Conservation (phyloP, 2,329 filamentous ascomycete species). For the Arthrobotrys pseudoclavata region DNA sequence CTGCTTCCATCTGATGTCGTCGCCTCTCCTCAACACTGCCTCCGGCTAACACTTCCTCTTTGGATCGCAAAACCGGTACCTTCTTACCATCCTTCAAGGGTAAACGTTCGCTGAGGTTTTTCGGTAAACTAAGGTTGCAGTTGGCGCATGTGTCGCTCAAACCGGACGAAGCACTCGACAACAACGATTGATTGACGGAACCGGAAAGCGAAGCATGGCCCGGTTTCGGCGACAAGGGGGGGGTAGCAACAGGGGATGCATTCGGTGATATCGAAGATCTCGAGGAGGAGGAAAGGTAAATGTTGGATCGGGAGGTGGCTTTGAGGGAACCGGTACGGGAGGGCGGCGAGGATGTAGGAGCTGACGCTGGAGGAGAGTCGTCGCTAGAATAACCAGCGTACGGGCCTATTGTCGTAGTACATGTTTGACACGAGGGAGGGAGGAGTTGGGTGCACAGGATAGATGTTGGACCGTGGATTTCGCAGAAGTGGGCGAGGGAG, state of each 20-base stretch:
- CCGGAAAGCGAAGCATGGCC: conserved; percentile 60
- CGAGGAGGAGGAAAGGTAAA: conserved; percentile 56
- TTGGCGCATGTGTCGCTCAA: conserved; percentile 76
- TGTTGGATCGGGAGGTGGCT: conserved; percentile 53
- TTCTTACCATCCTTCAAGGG: conserved; percentile 60
- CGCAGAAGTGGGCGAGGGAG: conserved; percentile 79
- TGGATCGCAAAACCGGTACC: conserved; percentile 61
- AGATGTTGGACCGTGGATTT: conserved; percentile 77
- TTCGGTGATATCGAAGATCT: conserved; percentile 55
- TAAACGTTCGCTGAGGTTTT: conserved; percentile 66
- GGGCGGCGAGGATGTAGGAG: conserved; percentile 51
- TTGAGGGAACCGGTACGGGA: conserved; percentile 51
- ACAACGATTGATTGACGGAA: conserved; percentile 59
- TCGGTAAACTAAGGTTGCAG: conserved; percentile 76
- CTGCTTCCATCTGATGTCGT: conserved; percentile 58
- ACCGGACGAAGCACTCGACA: conserved; percentile 58
- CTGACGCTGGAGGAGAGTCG: conserved; percentile 50
- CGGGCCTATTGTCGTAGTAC: conserved; percentile 64
- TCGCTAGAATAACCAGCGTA: conserved; percentile 56
- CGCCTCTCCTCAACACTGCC: conserved; percentile 56
- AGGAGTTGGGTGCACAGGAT: conserved; percentile 78
- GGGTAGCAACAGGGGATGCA: conserved; percentile 59
- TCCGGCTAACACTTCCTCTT: conserved; percentile 61
- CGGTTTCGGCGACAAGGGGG: conserved; percentile 62
- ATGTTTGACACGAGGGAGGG: conserved; percentile 73